A percentile compares a stretch with the other conserved stretches of the same genome.
Evolutionary conservation across 2,329 filamentous ascomycete genomes (phyloP).

Genomic region (Fusarium sp.): DNA sequence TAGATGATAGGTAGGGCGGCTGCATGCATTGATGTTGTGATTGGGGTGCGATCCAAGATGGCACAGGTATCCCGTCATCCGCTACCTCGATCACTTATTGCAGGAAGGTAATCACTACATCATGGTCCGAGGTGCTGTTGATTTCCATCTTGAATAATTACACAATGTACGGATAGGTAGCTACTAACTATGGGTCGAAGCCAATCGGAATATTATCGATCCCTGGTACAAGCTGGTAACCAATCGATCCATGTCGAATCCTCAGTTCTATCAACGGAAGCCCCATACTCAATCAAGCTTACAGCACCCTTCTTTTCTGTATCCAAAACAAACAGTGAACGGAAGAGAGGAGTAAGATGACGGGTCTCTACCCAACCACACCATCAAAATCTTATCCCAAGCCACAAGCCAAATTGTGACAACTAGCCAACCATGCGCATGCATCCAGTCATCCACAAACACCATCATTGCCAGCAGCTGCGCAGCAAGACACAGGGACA

Average conservation of each 20-base stretch:
- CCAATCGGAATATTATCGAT: constrained; percentile 40
- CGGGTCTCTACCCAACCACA: constrained; percentile 31
- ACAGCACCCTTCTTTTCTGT: neutral
- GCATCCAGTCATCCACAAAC: constrained; percentile 11
- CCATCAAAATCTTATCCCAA: constrained; percentile 16
- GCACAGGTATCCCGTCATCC: constrained; percentile 23
- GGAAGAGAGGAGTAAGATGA: constrained; percentile 8
- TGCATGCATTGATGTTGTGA: constrained; percentile 34
- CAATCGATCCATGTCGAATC: constrained; percentile 34
- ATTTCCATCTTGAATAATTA: constrained; percentile 1
- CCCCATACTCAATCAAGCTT: neutral
- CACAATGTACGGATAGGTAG: neutral
- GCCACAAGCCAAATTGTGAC: constrained; percentile 27
- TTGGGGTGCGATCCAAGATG: constrained; percentile 28
- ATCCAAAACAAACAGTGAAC: neutral
- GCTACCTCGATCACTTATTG: neutral
- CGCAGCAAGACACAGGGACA: constrained; percentile 9
- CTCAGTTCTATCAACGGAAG: constrained; percentile 8
- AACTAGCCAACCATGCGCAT: constrained; percentile 36
- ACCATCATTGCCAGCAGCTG: constrained; percentile 1
- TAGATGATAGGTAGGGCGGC: constrained; percentile 32
- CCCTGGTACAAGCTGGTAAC: constrained; percentile 8
- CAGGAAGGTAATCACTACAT: neutral
- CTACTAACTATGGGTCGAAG: neutral
- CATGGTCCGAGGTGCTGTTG: constrained; percentile 15